Percentiles rank a stretch among this genome's conserved stretches.
Evolutionary conservation across 1,284 basidiomycete genomes (phyloP).

Genomic region (Rhizopogon hawkerae): DNA sequence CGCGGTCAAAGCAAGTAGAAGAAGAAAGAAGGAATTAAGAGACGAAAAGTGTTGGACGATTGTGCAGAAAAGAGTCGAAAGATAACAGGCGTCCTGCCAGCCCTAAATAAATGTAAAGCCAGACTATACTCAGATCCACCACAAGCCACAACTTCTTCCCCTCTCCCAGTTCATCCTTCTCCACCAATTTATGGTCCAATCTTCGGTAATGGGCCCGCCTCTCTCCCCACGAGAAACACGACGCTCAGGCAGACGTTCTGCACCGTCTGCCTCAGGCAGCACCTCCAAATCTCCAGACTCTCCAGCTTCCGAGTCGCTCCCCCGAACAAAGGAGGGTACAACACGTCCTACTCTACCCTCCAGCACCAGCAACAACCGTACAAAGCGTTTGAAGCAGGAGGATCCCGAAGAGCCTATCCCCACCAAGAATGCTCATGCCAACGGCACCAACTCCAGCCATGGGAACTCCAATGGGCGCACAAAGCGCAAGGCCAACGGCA

Average conservation of each 20-base stretch:
- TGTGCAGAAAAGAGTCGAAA: conserved; percentile 7
- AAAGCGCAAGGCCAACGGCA: conserved; percentile 30
- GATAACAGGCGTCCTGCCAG: conserved; percentile 23
- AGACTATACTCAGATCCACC: conserved; percentile 7
- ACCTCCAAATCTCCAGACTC: conserved; percentile 71
- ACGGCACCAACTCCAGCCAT: conserved; percentile 31
- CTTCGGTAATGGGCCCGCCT: conserved; percentile 62
- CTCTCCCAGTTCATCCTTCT: conserved; percentile 5
- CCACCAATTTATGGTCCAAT: conserved; percentile 37
- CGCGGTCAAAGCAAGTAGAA: background rate
- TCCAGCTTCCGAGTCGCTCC: conserved; percentile 43
- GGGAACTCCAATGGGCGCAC: conserved; percentile 29
- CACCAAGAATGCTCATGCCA: conserved; percentile 38
- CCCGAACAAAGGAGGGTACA: conserved; percentile 33
- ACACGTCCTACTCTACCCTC: conserved; percentile 38
- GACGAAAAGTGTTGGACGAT: conserved; percentile 9
- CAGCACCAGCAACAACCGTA: conserved; percentile 35
- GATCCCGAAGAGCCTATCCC: conserved; percentile 53
- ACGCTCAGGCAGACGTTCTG: conserved; percentile 65
- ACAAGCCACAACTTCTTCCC: conserved; percentile 10
- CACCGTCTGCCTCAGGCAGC: conserved; percentile 54
- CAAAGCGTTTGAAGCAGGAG: conserved; percentile 65
- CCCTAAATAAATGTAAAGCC: conserved; percentile 30
- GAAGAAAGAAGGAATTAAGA: background rate
- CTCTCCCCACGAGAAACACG: conserved; percentile 66